Percentiles rank a stretch among this genome's conserved stretches.
phyloP scores from a whole-genome alignment of 768 basidiomycete species.

The Phylloporus scabripes region DNA sequence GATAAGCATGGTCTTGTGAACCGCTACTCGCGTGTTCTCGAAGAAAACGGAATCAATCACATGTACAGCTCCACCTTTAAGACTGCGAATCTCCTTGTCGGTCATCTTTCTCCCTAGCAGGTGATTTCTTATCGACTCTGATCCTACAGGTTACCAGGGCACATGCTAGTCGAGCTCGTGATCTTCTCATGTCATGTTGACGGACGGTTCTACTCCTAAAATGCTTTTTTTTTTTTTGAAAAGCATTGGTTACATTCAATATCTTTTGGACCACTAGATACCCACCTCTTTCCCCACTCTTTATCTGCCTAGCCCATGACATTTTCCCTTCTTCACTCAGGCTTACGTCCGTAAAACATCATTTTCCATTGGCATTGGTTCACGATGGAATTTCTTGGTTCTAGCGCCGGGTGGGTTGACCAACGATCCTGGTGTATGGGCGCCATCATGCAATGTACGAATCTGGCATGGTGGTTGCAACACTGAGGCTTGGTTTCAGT shows the following conservation, averaged over 20 bases:
- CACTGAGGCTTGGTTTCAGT: no score
- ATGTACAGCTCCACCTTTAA: constrained; percentile 84
- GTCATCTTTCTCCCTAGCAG: constrained; percentile 6
- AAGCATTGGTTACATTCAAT: constrained; percentile 5
- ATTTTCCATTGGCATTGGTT: constrained; percentile 4
- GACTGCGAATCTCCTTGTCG: constrained; percentile 72
- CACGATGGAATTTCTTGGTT: constrained; percentile 7
- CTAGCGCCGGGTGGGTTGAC: background rate
- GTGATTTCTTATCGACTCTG: constrained; percentile 1
- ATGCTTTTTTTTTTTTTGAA: background rate
- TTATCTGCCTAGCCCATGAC: background rate
- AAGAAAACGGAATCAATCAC: constrained; percentile 70
- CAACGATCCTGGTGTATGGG: background rate
- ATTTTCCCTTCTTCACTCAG: background rate
- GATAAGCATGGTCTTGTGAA: constrained; percentile 78
- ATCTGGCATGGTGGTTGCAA: background rate
- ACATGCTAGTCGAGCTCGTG: constrained; percentile 51
- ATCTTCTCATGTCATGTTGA: constrained; percentile 55
- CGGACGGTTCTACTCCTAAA: constrained; percentile 1
- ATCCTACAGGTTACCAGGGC: constrained; percentile 48
- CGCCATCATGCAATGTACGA: background rate
- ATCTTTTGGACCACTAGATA: constrained; percentile 14
- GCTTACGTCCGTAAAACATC: background rate
- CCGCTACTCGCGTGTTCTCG: constrained; percentile 67
- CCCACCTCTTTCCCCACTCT: constrained; percentile 8